A percentile compares a stretch with the other conserved stretches of the same genome.
Evolutionary conservation across 2,329 filamentous ascomycete species (phyloP).

Genomic region (Myriosclerotinia curreyana): DNA sequence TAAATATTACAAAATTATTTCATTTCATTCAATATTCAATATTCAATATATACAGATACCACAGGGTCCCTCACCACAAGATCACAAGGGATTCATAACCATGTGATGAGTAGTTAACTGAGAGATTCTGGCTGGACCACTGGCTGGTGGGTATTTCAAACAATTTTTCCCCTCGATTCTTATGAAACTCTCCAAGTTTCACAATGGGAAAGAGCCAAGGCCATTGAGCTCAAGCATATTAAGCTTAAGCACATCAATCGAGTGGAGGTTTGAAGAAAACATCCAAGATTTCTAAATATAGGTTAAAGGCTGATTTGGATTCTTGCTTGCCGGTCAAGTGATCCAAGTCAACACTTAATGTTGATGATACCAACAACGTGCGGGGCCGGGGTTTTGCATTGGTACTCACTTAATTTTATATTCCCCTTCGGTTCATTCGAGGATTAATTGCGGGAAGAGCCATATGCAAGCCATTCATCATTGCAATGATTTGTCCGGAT

Average conservation of each 20-base stretch:
- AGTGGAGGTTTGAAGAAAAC: too few relatives aligned
- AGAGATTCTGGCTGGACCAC: not conserved
- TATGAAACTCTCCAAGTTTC: not conserved
- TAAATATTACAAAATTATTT: conserved; percentile 13
- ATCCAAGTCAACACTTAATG: too few relatives aligned
- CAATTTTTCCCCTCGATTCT: not conserved
- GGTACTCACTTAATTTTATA: too few relatives aligned
- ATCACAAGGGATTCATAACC: not conserved
- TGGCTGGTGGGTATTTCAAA: not conserved
- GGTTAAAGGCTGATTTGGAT: too few relatives aligned
- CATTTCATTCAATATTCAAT: too few relatives aligned
- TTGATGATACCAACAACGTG: too few relatives aligned
- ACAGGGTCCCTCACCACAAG: conserved; percentile 21
- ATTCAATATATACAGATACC: conserved; percentile 19
- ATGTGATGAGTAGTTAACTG: conserved; percentile 2
- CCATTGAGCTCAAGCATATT: too few relatives aligned
- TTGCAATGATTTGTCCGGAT: too few relatives aligned
- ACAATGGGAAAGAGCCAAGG: not conserved
- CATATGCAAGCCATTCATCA: not conserved
- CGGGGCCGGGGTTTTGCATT: too few relatives aligned
- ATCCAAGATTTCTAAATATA: too few relatives aligned
- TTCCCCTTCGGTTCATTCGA: not conserved
- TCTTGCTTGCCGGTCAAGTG: too few relatives aligned
- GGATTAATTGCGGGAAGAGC: conserved; percentile 7
- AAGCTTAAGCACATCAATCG: too few relatives aligned